A percentile compares a stretch with the other conserved stretches of the same genome.
Conservation (phyloP, 352 stramenopile genomes). For the Phytophthora tentaculata region DNA sequence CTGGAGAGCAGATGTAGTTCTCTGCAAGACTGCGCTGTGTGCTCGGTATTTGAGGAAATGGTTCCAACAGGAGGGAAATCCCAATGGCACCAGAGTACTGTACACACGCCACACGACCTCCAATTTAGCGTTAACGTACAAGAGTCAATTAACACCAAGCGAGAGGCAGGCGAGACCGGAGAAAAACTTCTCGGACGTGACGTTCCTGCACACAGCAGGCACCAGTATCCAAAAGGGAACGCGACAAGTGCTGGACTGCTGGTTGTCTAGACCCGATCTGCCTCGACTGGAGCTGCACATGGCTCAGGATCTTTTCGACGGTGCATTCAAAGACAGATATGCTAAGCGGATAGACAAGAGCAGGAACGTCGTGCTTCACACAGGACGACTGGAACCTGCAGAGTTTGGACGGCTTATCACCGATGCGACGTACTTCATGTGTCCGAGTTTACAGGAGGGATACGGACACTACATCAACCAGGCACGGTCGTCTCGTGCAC, state of each 20-base stretch:
- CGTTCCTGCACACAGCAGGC: conserved; percentile 54
- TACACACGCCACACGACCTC: conserved; percentile 73
- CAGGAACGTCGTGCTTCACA: conserved; percentile 40
- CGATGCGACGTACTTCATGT: conserved; percentile 53
- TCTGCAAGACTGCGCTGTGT: conserved; percentile 62
- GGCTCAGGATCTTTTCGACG: conserved; percentile 42
- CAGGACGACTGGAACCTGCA: conserved; percentile 37
- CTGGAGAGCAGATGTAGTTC: conserved; percentile 50
- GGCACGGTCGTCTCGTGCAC: conserved; percentile 45
- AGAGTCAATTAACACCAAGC: conserved; percentile 23
- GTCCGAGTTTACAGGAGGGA: conserved; percentile 56
- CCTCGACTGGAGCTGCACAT: conserved; percentile 47
- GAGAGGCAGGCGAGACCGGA: conserved; percentile 13
- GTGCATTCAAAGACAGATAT: conserved; percentile 33
- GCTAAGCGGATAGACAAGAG: conserved; percentile 30
- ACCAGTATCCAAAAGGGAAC: conserved; percentile 58
- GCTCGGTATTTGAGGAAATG: conserved; percentile 47
- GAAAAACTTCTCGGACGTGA: conserved; percentile 51
- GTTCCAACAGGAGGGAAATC: conserved; percentile 70
- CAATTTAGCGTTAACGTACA: conserved; percentile 41
- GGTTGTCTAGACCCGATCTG: conserved; percentile 38
- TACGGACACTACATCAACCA: conserved; percentile 80
- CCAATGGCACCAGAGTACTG: conserved; percentile 48
- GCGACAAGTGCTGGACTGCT: conserved; percentile 48
- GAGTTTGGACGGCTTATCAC: conserved; percentile 51